These are phyloP conservation scores for Candida frijolesensis DNA, from an alignment of 1,139 yeast species.

Conservation along the genomic window DNA sequence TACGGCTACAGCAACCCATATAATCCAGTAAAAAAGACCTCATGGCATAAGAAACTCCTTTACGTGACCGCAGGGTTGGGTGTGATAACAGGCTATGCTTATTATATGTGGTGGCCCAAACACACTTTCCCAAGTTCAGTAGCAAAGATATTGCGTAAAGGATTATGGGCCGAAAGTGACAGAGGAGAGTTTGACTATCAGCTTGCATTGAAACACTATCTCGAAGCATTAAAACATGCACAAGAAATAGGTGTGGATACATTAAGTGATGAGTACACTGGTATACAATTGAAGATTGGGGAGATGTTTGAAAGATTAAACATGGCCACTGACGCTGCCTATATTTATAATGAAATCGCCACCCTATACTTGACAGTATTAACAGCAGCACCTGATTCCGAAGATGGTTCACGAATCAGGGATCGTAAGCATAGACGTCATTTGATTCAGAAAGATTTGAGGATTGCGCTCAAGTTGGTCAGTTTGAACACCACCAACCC, in stretches of 20 bases:
- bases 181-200: constrained; percentile 64
- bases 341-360: constrained; percentile 67
- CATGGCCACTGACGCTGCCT: constrained; percentile 62
- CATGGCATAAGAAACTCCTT: constrained; percentile 22
- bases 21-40: constrained; percentile 18
- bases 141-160: constrained; percentile 70
- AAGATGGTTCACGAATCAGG: constrained; percentile 24
- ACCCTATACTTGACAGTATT: constrained; percentile 63
- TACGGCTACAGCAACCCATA: constrained; percentile 11
- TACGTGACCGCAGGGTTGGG: constrained; percentile 30
- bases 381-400: constrained; percentile 30
- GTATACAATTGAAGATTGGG: constrained; percentile 80
- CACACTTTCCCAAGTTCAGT: constrained; percentile 57
- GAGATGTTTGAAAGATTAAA: constrained; percentile 79
- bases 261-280: constrained; percentile 57
- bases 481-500: constrained; percentile 56
- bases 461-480: constrained; percentile 68
- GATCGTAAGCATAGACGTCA: constrained; percentile 49
- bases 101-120: constrained; percentile 65
- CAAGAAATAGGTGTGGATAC: constrained; percentile 50
- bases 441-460: constrained; percentile 68
- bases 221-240: constrained; percentile 54
- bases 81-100: constrained; percentile 36
- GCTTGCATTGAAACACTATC: constrained; percentile 68
- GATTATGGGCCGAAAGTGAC: constrained; percentile 82